Evolutionary conservation across 345 rosid species (phyloP), one percentile per base, ranked within the genome.

Genomic region (Odontarrhena argentea): DNA sequence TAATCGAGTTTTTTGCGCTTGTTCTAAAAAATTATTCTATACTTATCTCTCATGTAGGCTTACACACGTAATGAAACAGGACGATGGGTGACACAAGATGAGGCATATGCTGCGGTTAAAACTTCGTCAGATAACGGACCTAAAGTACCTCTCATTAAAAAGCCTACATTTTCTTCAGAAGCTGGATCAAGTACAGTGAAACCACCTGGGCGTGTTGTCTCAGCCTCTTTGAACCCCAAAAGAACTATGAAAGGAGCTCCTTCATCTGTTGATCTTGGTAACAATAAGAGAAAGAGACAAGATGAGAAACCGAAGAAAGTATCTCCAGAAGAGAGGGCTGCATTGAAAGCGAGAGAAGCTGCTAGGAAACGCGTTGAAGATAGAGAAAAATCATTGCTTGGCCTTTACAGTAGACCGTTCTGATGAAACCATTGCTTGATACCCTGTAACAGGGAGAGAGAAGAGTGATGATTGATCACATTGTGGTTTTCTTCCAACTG

Each of bases 281-380:
- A 71, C 58, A 71, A 63, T 57, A 88, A 87, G 81, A 86, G 92
- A 67, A 94, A 86, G 78, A 80, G 91, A 71, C 77, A 58, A 74
- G 87, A 80, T 41, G 84, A 77, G 55, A 85, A 80, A 70, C 86
- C 89, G 1, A 84, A 94, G 84, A 78, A 75, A 26, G 56, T 87
- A 52, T 82, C 95, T 8, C 74, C 70, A 68, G 98, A 86, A 79
- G 98, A 93, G 76, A 79, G 48, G 46, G 87, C 95, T 63, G 99
- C 97, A 12, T 81, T 88, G 42, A 93, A 80, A 77, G 96, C 94
- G 1, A 85, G 98, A 76, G 98, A 86, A 79, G 97, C 98, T 74
- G 97, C 97, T 24, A 86, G 80, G 75, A 93, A 84, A 86, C 86
- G 96, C 71, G 94, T 90, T 35, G 97, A 93, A 79, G 82, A 86